A percentile compares a stretch with the other conserved stretches of the same genome.
Evolutionary conservation across 2,329 filamentous ascomycete genomes (phyloP).

Genomic region (Rhynchosporium agropyri): DNA sequence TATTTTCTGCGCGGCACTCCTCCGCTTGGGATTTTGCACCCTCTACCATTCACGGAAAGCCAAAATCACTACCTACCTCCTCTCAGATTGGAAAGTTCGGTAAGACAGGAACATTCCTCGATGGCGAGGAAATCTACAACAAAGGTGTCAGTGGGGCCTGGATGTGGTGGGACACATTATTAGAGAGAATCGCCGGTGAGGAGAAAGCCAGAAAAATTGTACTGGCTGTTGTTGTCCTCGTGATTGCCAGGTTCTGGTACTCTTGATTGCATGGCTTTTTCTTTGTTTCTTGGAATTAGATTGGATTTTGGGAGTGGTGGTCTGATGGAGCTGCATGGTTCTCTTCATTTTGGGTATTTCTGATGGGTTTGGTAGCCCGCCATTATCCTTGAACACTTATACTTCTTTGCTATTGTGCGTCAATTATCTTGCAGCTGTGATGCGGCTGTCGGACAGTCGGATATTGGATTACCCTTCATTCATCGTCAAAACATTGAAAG

Average conservation of each 20-base stretch:
- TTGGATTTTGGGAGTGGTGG: background rate
- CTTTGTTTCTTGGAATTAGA: background rate
- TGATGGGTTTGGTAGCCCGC: too few species aligned
- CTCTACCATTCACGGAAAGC: constrained; percentile 67
- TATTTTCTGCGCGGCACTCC: constrained; percentile 66
- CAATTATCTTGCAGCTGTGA: too few species aligned
- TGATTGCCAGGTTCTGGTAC: constrained; percentile 5
- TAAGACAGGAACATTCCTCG: constrained; percentile 3
- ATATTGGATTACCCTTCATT: too few species aligned
- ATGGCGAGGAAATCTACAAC: constrained; percentile 10
- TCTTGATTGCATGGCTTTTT: background rate
- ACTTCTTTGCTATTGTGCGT: too few species aligned
- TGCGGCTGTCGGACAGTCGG: too few species aligned
- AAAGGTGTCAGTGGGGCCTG: constrained; percentile 13
- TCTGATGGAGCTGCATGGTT: background rate
- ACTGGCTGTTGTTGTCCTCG: background rate
- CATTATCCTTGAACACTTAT: too few species aligned
- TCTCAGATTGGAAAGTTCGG: background rate
- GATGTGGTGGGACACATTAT: constrained; percentile 2
- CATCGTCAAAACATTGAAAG: too few species aligned
- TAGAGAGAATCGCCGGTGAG: constrained; percentile 5
- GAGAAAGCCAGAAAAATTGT: background rate
- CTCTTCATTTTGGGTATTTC: too few species aligned
- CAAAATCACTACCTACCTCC: constrained; percentile 41
- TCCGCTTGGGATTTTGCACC: constrained; percentile 66